Evolutionary conservation across 2,329 filamentous ascomycete species (phyloP), one percentile per base, ranked within the genome.

Genomic region (Trichoderma koningiopsis): DNA sequence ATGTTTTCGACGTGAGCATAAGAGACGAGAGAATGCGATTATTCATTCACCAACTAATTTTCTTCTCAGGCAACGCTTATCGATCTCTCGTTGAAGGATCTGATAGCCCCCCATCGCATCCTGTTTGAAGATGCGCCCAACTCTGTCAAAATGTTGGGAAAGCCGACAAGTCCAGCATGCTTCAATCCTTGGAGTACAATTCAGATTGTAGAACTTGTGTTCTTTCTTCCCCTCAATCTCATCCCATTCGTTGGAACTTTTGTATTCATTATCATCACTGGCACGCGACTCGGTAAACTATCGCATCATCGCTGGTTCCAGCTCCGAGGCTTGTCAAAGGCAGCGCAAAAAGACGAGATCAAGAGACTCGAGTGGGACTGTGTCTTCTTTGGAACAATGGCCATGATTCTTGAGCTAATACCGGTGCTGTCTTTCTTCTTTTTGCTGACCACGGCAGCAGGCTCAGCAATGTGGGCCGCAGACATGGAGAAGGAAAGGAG

Each of bases 381-480:
- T 77, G 90, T 93, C 16, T 97, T 93, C 93, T 97, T 98, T 76
- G 96, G 96, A 19, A 93, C 92, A 0, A 85, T 96, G 4, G 92
- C 94, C 61, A 88, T 97, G 82, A 79, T 93, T 7, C 81, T 98
- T 33, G 93, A 97, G 81, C 86, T 98, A n/a, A 85, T 97, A 10
- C 96, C 96, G 1, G 86, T 95, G 14, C 80, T 97, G 60, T 96
- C 92, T n/a, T 96, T 99, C 85, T 89, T 98, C 77, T 97, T 98
- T 78, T 85, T 98, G 49, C 82, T 99, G 73, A 97, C 95, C 0
- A 94, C 92, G 3, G 91, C 94, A 1, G 88, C 89, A 24, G 96
- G 95, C 2, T 91, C 92, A 55, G 95, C 93, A 1, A 82, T 98
- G 43, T 98, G 95, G 94, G 92, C 89, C 2, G 90, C 90, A 2